Evolutionary conservation across 441 rosid genomes (phyloP), one percentile per base, ranked within the genome.

Genomic region (Pelargonium cotyledonis): DNA sequence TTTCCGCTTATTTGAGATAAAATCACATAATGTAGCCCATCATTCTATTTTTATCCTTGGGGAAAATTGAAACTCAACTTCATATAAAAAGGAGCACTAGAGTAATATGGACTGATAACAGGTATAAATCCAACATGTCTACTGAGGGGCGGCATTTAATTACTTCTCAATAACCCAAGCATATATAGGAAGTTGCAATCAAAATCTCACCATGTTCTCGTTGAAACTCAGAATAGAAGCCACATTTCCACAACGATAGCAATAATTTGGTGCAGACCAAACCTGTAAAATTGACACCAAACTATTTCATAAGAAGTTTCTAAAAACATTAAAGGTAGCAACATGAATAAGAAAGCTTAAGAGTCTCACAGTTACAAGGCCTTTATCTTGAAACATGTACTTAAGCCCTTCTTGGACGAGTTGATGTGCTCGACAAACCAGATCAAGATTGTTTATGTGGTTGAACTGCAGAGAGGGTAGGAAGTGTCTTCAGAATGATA

Each of bases 351-450:
- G 69, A 31, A 65, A 71, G 77, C 53, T 66, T 63, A 10, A 64
- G 68, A 63, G 62, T 71, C 86, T 85, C 83, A 95, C 99, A 68
- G 99, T 95, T 72, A 95, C 99, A 23, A 95, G 89, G 84, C 99
- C 99, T 85, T 95, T 95, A 75, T 95, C 99, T 76, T 95, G 97
- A 87, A 95, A 95, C 99, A 95, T 95, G 86, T 92, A 95, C 77
- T 95, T 95, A 65, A 95, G 98, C 67, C 98, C 99, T 82, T 95
- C 99, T 92, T 95, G 99, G 60, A 95, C 98, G 78, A 95, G 95
- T 80, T 95, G 99, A 80, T 95, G 99, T 7, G 99, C 99, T 9
- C 99, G 99, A 77, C 99, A 95, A 78, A 95, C 99, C 74, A 95
- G 80, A 76, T 87, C 94, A 72, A 95, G 99, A 70, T 90, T 92